These are phyloP conservation scores for Gossypium gossypioides DNA, from an alignment of 441 rosid species.

Conservation along the genomic window DNA sequence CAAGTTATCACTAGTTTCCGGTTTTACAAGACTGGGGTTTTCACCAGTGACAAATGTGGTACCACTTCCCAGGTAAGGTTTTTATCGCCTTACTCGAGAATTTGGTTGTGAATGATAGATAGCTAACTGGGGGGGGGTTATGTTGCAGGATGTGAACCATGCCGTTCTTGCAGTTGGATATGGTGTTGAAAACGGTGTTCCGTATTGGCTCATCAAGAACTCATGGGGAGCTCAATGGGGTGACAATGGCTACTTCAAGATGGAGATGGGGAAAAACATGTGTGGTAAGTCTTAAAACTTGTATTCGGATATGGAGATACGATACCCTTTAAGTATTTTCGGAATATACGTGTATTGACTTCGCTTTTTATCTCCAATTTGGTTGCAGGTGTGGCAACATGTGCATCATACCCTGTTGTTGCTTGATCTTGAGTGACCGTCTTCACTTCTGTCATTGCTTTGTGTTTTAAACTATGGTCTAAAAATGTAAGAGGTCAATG, in stretches of 20 bases:
- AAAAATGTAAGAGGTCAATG: not conserved
- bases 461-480: not conserved
- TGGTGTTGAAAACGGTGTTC: constrained; percentile 72
- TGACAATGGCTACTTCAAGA: constrained; percentile 75
- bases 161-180: constrained; percentile 91
- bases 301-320: too few species aligned
- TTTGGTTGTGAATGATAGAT: too few species aligned
- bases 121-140: not conserved
- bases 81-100: not conserved
- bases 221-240: constrained; percentile 89
- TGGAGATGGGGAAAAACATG: constrained; percentile 90
- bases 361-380: constrained; percentile 8
- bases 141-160: constrained; percentile 79
- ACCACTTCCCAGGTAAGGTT: constrained; percentile 53
- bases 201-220: constrained; percentile 85
- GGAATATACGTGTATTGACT: not conserved
- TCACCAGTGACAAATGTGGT: constrained; percentile 59
- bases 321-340: too few species aligned
- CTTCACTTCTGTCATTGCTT: not conserved
- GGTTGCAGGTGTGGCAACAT: constrained; percentile 69
- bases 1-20: constrained; percentile 53
- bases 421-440: constrained; percentile 28
- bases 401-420: constrained; percentile 83
- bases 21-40: constrained; percentile 69
- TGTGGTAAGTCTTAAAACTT: constrained; percentile 51